Evolutionary conservation across 2,329 filamentous ascomycete species (phyloP).

Genomic region (Trichoderma endophyticum): DNA sequence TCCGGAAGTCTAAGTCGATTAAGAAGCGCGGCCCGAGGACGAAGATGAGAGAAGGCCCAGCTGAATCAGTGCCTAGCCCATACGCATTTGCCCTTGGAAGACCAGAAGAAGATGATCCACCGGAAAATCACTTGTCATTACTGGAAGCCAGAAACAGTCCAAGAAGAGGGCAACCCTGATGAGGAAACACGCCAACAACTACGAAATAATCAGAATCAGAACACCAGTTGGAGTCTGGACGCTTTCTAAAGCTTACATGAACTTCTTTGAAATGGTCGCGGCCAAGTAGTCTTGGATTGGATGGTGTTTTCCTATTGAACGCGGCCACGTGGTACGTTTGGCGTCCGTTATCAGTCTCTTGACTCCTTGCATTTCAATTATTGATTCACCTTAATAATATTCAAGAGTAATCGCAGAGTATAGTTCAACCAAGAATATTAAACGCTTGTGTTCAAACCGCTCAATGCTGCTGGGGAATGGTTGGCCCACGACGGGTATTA

Average conservation of each 20-base stretch:
- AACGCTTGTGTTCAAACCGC: too few species aligned
- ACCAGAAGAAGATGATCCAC: background rate
- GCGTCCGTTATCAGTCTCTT: background rate
- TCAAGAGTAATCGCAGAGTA: too few species aligned
- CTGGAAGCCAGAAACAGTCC: too few species aligned
- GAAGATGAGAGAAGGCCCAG: background rate
- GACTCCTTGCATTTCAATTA: background rate
- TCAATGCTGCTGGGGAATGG: background rate
- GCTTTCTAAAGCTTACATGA: too few species aligned
- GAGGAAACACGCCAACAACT: too few species aligned
- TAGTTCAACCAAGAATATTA: too few species aligned
- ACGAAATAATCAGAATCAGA: too few species aligned
- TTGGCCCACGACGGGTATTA: background rate
- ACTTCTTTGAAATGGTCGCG: background rate
- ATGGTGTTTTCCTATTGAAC: background rate
- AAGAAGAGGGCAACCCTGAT: too few species aligned
- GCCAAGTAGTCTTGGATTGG: fast-evolving
- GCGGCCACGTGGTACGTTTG: background rate
- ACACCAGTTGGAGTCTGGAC: too few species aligned
- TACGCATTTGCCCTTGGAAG: background rate
- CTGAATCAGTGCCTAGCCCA: background rate
- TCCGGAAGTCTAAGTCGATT: background rate
- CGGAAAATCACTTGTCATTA: too few species aligned
- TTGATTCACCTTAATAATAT: background rate
- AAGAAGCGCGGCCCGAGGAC: background rate